Evolutionary conservation across 1,139 yeast genomes (phyloP).

Genomic region (Meyerozyma carpophila): DNA sequence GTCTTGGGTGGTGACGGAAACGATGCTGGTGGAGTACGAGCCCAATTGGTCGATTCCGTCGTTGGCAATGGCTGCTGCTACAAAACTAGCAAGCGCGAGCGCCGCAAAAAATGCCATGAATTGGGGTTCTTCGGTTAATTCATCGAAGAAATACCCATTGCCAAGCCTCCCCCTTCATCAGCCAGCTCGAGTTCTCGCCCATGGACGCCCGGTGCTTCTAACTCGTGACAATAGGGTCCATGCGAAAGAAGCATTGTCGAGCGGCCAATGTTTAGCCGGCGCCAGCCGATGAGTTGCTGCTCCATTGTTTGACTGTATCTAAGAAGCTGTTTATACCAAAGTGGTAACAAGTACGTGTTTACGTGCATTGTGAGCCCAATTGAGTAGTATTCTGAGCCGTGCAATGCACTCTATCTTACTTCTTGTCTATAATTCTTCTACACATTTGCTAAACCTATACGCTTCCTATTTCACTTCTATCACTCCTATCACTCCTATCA

Average conservation of each 20-base stretch:
- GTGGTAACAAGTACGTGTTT: too few species aligned
- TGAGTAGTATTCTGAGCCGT: too few species aligned
- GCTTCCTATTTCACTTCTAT: too few species aligned
- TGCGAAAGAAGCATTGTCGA: not conserved
- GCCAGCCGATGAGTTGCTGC: not conserved
- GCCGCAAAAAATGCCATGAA: not conserved
- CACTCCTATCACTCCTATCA: too few species aligned
- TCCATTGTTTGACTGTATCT: not conserved
- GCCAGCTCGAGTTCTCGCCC: not conserved
- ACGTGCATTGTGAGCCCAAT: too few species aligned
- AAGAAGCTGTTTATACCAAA: too few species aligned
- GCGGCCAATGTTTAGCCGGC: not conserved
- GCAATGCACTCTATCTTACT: too few species aligned
- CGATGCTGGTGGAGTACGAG: conserved; percentile 11
- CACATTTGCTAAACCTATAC: too few species aligned
- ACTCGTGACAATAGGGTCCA: not conserved
- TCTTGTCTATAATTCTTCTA: too few species aligned
- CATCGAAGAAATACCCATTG: not conserved
- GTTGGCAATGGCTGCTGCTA: conserved; percentile 15
- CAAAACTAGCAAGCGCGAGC: conserved; percentile 3
- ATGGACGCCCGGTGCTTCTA: not conserved
- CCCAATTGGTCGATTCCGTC: conserved; percentile 3
- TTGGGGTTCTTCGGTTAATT: not conserved
- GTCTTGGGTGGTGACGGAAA: conserved; percentile 10
- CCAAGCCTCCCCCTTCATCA: not conserved